phyloP scores from a whole-genome alignment of 208 protist genomes.

The Acanthamoeba triangularis region DNA sequence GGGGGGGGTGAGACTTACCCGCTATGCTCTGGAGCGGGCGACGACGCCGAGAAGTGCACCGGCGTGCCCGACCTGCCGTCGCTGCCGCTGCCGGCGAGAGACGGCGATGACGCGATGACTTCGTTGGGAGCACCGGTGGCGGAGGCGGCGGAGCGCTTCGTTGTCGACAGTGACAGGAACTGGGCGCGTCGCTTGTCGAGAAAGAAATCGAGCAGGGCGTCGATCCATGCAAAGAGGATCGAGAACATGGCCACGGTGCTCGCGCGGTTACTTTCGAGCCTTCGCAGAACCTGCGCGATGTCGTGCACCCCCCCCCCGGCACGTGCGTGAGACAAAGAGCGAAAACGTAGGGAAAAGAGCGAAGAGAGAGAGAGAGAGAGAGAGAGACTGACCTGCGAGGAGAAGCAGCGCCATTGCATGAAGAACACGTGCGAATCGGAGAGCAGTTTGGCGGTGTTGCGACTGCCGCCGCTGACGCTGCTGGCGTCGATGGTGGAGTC shows the following conservation, averaged over 20 bases:
- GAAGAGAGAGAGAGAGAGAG: too few relatives aligned
- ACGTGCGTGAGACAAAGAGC: background rate
- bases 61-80: too few relatives aligned
- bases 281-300: background rate
- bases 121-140: background rate
- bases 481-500: too few relatives aligned
- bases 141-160: background rate
- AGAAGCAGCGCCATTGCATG: background rate
- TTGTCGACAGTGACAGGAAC: background rate
- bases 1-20: background rate
- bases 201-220: background rate
- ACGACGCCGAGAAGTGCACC: background rate
- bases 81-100: background rate
- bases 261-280: background rate
- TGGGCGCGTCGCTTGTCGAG: background rate
- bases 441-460: background rate
- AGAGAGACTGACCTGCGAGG: background rate
- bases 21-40: background rate
- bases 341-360: background rate
- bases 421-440: background rate
- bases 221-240: background rate
- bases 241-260: background rate
- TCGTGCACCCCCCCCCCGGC: background rate
- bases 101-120: background rate
- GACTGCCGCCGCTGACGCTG: background rate